These are phyloP conservation scores for Incumbomyces delicatus DNA, from an alignment of 2,329 filamentous ascomycete species.

Conservation along the genomic window DNA sequence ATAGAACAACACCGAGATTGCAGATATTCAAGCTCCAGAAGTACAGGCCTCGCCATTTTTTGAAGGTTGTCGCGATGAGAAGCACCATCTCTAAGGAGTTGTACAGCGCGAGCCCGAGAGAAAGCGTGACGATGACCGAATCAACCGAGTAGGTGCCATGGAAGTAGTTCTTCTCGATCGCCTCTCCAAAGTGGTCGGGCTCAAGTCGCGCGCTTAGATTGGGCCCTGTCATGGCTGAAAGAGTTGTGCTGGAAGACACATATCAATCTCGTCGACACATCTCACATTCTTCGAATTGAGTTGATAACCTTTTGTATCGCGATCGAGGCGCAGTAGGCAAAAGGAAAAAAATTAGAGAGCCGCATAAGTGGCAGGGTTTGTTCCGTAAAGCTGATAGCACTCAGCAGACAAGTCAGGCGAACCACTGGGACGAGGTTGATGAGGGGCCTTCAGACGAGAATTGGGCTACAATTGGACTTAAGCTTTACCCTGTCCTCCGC, in stretches of 20 bases:
- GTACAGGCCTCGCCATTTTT: slow-evolving; percentile 37
- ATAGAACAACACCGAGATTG: slow-evolving; percentile 34
- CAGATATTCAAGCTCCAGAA: slow-evolving; percentile 41
- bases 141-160: slow-evolving; percentile 24
- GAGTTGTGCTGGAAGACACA: not conserved
- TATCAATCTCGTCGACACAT: too few relatives aligned
- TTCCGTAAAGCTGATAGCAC: too few relatives aligned
- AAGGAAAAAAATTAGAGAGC: too few relatives aligned
- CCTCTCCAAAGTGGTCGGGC: not conserved
- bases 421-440: too few relatives aligned
- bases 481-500: too few relatives aligned
- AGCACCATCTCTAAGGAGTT: slow-evolving; percentile 41
- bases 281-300: too few relatives aligned
- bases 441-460: too few relatives aligned
- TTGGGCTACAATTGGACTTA: too few relatives aligned
- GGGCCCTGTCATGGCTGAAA: not conserved
- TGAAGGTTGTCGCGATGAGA: slow-evolving; percentile 40
- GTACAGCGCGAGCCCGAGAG: slow-evolving; percentile 39
- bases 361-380: too few relatives aligned
- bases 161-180: slow-evolving; percentile 5
- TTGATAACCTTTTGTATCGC: too few relatives aligned
- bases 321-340: too few relatives aligned
- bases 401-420: too few relatives aligned
- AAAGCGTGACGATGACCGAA: slow-evolving; percentile 33
- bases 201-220: not conserved